A percentile compares a stretch with the other conserved stretches of the same genome.
phyloP scores from a whole-genome alignment of 1,139 yeast species.

The Oligophagozyma castellii region DNA sequence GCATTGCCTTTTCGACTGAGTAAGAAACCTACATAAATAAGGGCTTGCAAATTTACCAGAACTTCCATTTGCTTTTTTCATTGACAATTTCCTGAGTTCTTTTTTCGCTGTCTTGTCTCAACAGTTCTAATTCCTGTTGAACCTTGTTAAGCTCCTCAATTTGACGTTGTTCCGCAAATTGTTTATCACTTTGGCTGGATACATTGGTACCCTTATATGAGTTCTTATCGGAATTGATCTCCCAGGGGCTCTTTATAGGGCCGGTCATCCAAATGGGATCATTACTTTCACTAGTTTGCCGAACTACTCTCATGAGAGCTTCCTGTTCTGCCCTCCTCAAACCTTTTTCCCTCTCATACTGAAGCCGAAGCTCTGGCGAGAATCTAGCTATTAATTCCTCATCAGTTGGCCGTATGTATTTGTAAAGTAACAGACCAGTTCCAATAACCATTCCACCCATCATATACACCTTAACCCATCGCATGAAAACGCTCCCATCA shows the following conservation, averaged over 20 bases:
- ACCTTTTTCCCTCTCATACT: constrained; percentile 54
- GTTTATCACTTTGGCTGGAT: no score
- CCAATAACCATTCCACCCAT: constrained; percentile 52
- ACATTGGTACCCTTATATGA: no score
- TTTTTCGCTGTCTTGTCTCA: no score
- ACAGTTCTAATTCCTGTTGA: no score
- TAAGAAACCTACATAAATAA: no score
- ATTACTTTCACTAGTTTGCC: constrained; percentile 45
- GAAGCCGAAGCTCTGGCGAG: constrained; percentile 72
- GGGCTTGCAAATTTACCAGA: no score
- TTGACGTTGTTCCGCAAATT: no score
- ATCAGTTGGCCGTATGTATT: constrained; percentile 70
- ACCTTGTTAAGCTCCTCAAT: no score
- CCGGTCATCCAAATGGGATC: constrained; percentile 81
- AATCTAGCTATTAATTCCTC: constrained; percentile 59
- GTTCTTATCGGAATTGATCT: constrained; percentile 37
- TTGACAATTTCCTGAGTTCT: no score
- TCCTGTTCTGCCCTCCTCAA: constrained; percentile 53
- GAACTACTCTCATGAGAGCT: constrained; percentile 51
- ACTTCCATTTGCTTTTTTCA: no score
- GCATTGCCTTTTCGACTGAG: no score
- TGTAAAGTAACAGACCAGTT: constrained; percentile 50
- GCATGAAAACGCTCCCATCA: background rate
- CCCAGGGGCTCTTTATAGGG: constrained; percentile 46
- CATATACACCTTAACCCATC: constrained; percentile 46